Conservation (phyloP, 805 yeast genomes). For the Teunomyces kruisii region DNA sequence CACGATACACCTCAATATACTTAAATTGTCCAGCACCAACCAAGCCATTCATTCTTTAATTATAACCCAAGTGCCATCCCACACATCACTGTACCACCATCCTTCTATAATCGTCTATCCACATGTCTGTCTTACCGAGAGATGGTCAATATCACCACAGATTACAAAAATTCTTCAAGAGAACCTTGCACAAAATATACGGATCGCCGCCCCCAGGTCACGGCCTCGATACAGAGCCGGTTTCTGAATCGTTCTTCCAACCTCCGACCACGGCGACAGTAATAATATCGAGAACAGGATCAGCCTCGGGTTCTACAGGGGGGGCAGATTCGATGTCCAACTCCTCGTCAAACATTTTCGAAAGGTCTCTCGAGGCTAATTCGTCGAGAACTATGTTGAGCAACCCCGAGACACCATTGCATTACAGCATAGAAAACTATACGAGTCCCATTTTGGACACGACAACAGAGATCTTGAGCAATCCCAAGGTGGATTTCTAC, state of each 20-base stretch:
- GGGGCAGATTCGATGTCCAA: neutral
- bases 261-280: neutral
- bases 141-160: constrained; percentile 1
- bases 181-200: constrained; percentile 9
- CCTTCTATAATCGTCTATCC: neutral
- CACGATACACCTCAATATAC: too few species aligned
- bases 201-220: neutral
- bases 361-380: constrained; percentile 10
- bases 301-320: neutral
- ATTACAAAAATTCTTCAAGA: constrained; percentile 9
- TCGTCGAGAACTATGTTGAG: constrained; percentile 8
- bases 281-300: neutral
- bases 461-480: constrained; percentile 28
- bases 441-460: constrained; percentile 31
- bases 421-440: constrained; percentile 28
- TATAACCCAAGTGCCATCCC: neutral
- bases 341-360: constrained; percentile 10
- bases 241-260: neutral
- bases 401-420: constrained; percentile 20
- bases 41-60: neutral
- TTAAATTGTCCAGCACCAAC: neutral
- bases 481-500: constrained; percentile 23
- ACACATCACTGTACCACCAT: too few species aligned
- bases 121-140: neutral
- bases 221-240: neutral